A percentile compares a stretch with the other conserved stretches of the same genome.
These are phyloP conservation scores for Geotrichum armillariae DNA, from an alignment of 1,139 yeast species.

Conservation along the genomic window DNA sequence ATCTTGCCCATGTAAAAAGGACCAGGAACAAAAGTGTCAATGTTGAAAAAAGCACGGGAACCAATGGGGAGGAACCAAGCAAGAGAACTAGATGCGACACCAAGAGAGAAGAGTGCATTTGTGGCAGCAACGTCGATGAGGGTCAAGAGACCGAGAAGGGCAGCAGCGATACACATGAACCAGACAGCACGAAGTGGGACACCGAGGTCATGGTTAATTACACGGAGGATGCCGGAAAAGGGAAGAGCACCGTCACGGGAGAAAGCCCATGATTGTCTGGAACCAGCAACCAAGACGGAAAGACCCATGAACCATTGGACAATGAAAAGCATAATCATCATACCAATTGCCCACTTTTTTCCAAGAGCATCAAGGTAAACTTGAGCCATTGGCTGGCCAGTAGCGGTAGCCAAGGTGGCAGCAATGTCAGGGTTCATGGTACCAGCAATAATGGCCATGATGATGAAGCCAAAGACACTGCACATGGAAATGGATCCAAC, in stretches of 20 bases:
- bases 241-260: slow-evolving; percentile 91
- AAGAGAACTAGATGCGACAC: slow-evolving; percentile 60
- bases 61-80: slow-evolving; percentile 62
- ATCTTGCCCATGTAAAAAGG: slow-evolving; percentile 58
- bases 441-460: slow-evolving; percentile 55
- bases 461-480: slow-evolving; percentile 60
- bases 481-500: slow-evolving; percentile 56
- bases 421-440: slow-evolving; percentile 55
- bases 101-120: slow-evolving; percentile 57
- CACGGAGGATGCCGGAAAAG: slow-evolving; percentile 51
- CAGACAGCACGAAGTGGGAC: slow-evolving; percentile 63
- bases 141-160: slow-evolving; percentile 56
- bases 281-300: slow-evolving; percentile 72
- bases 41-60: slow-evolving; percentile 45
- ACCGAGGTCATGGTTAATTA: slow-evolving; percentile 51
- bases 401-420: slow-evolving; percentile 38
- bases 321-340: slow-evolving; percentile 34
- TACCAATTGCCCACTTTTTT: slow-evolving; percentile 58
- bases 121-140: slow-evolving; percentile 61
- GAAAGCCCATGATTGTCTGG: slow-evolving; percentile 83
- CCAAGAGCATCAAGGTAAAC: slow-evolving; percentile 66
- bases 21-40: slow-evolving; percentile 58
- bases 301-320: slow-evolving; percentile 60
- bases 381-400: slow-evolving; percentile 52
- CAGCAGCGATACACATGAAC: slow-evolving; percentile 50